Base-by-base conservation (phyloP, 2,329 filamentous ascomycete genomes). In the Exophiala calicioides region DNA sequence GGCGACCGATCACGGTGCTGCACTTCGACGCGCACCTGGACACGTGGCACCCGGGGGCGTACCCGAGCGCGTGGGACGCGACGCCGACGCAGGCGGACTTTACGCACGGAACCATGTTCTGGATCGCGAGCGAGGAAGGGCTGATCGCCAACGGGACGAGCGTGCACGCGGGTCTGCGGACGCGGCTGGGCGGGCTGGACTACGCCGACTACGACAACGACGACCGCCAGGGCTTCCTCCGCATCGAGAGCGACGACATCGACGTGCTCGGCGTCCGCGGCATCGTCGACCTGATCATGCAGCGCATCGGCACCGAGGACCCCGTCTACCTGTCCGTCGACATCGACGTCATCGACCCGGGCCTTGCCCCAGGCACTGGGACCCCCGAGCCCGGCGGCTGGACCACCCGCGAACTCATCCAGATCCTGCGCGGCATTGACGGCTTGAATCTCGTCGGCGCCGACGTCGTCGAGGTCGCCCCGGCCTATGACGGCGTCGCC, bases 61-160 rank as follows among this genome's bases (percentile, higher is more conserved):
- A 94, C 67, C 86, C 88, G 0, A 83, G 79, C 12, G 81, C 83
- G 44, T 95, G 90, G 90, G 67, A 73, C 5, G 33, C 37, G n/a
- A 52, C 46, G 5, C 55, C 57, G 8, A 77, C 81, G 50, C 86
- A 88, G 65, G 78, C 81, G 2, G 79, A 84, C 58, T 93, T 94
- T 72, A 95, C 84, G 62, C 90, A 95, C 67, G 90, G 90, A 3
- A 88, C 81, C 57, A 93, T 95, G 83, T 95, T 95, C 75, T 91
- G 88, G 85, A 79, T 91, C 57, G 90, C 90, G 4, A 83, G 84
- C 37, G 82, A 83, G 21, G 90, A 95, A 65, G 88, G 87, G 0
- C 71, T 95, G 19, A 83, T 95, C 47, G 76, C 80, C 50, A 90
- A 91, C 65, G 71, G 75, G 10, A 84, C 80, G 0, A 86, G 81